Base-by-base conservation (phyloP, 164 flowering plant species). In the Dillenia turbinata region DNA sequence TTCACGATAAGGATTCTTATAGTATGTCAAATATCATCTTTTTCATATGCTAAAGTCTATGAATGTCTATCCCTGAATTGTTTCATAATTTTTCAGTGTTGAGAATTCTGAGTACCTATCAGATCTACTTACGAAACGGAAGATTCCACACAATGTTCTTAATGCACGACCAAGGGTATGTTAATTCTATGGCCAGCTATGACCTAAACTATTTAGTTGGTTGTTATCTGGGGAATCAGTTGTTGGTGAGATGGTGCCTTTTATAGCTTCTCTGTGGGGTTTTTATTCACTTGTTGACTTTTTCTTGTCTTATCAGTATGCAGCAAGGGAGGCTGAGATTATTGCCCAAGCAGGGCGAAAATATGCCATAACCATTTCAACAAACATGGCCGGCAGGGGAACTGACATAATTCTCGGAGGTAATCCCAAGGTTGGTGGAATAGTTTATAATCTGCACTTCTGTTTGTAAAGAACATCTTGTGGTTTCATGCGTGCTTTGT, bases 301-400 rank as follows among this genome's bases (percentile, higher is more conserved):
- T 71, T 12, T 48, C 19, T 49, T 50, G 53, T 57, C 66, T 26
- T 12, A 53, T 40, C 75, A 94, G 97, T 91, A 94, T 79, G 99
- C 96, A 53, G 94, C 92, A 24, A 89, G 90, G 67, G 99, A 95
- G 70, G 99, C 99, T 65, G 96, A 95, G 66, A 81, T 81, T 71
- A 80, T 95, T 66, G 96, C 97, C 52, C 97, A 95, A 73, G 99
- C 99, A 49, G 99, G 99, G 67, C 74, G 90, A 60, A 92, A 91
- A 75, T 62, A 72, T 81, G 96, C 96, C 67, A 88, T 95, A 43
- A 95, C 99, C 65, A 83, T 95, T 69, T 91, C 99, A 52, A 95
- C 99, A 19, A 95, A 95, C 73, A 95, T 95, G 99, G 97, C 99
- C 65, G 99, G 99, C 56, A 79, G 99, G 71, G 99, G 99, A 66